Percentiles rank a stretch among this genome's conserved stretches.
Evolutionary conservation across 441 rosid species (phyloP).

Genomic region (Kokia cookei): DNA sequence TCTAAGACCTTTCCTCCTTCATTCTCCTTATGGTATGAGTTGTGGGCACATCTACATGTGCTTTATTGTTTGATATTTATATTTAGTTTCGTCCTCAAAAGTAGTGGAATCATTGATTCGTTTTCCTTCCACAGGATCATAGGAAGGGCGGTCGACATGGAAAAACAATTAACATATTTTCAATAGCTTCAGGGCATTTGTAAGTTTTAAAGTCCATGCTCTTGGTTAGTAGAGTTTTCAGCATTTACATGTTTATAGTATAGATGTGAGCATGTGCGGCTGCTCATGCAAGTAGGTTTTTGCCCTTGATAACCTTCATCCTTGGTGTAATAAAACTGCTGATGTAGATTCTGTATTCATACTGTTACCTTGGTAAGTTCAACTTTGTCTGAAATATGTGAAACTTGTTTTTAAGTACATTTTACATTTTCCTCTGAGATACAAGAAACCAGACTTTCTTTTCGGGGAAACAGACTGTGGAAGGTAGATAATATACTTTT

Average conservation of each 20-base stretch:
- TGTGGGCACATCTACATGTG: background rate
- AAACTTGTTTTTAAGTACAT: too few species aligned
- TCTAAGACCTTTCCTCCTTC: background rate
- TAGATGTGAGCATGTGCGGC: background rate
- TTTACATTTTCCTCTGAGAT: too few species aligned
- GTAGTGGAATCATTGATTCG: conserved; percentile 11
- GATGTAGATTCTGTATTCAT: background rate
- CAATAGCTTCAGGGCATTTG: conserved; percentile 99
- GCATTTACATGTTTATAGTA: background rate
- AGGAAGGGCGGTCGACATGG: conserved; percentile 76
- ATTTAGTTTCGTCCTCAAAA: background rate
- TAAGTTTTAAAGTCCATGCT: conserved; percentile 34
- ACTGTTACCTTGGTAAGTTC: too few species aligned
- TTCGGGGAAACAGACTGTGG: too few species aligned
- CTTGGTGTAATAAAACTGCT: background rate
- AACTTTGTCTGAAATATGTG: too few species aligned
- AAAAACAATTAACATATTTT: conserved; percentile 84
- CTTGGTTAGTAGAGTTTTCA: background rate
- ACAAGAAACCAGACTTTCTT: too few species aligned
- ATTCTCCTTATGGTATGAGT: background rate
- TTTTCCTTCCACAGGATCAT: conserved; percentile 45
- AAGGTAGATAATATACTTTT: too few species aligned
- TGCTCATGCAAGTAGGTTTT: background rate
- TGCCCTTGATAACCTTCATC: background rate
- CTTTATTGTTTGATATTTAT: background rate